phyloP scores from a whole-genome alignment of 2,329 filamentous ascomycete genomes.

The Clonostachys rosea region DNA sequence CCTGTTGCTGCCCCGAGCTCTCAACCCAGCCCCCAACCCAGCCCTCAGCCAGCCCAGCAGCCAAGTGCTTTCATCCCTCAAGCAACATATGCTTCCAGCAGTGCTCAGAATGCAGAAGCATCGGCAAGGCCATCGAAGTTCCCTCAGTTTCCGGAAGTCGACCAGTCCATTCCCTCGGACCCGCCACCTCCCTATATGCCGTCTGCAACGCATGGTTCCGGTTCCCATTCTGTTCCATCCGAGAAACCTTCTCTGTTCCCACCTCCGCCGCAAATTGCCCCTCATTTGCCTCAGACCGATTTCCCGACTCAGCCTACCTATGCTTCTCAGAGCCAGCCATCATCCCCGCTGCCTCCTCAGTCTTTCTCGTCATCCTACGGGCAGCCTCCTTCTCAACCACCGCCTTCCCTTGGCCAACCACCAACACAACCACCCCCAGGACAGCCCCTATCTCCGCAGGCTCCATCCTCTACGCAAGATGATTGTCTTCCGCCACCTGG shows the following conservation, averaged over 20 bases:
- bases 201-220: not conserved
- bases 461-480: not conserved
- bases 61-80: not conserved
- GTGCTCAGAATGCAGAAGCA: not conserved
- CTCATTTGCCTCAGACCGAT: slow-evolving; percentile 8
- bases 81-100: not conserved
- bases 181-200: slow-evolving; percentile 2
- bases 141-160: not conserved
- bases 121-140: not conserved
- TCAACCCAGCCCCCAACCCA: not conserved
- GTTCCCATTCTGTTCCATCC: not conserved
- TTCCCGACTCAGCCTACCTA: slow-evolving; percentile 11
- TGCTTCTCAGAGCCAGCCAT: not conserved
- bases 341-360: not conserved
- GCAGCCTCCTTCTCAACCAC: not conserved
- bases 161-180: not conserved
- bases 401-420: not conserved
- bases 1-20: not conserved
- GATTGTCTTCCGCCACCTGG: too few relatives aligned
- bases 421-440: not conserved
- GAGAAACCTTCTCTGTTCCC: slow-evolving; percentile 4
- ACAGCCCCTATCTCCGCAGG: not conserved
- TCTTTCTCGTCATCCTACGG: not conserved
- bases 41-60: not conserved
- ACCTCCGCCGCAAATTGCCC: not conserved